Evolutionary conservation across 306 rosid species (phyloP).

Genomic region (Comarum palustre): DNA sequence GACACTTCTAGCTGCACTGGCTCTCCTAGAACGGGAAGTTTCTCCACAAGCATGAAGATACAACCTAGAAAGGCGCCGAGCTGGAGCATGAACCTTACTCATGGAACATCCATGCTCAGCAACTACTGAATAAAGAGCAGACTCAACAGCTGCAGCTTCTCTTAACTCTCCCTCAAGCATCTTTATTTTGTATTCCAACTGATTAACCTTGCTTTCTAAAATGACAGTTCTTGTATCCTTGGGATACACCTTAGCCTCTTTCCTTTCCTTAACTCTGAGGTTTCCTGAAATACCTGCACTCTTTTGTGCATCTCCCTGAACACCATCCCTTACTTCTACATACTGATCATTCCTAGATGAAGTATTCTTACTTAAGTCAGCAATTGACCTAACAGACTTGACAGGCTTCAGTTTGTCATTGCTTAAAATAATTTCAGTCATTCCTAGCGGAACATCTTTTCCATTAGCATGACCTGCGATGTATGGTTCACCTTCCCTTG

Average conservation of each 20-base stretch:
- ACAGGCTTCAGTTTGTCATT: constrained; percentile 58
- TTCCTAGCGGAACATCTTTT: constrained; percentile 33
- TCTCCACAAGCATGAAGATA: constrained; percentile 87
- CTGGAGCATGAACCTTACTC: constrained; percentile 98
- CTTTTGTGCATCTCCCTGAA: constrained; percentile 48
- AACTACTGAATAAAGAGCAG: constrained; percentile 81
- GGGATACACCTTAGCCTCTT: constrained; percentile 69
- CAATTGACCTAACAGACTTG: constrained; percentile 79
- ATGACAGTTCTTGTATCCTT: constrained; percentile 57
- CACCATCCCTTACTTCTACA: constrained; percentile 43
- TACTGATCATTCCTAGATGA: constrained; percentile 35
- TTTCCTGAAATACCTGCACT: constrained; percentile 39
- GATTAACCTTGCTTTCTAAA: constrained; percentile 64
- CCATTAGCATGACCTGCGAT: constrained; percentile 25
- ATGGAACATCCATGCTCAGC: constrained; percentile 99
- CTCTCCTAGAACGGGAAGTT: constrained; percentile 52
- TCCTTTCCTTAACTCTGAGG: constrained; percentile 48
- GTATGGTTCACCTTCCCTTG: constrained; percentile 40
- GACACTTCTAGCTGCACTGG: constrained; percentile 83
- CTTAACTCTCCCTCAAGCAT: constrained; percentile 91
- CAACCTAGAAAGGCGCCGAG: constrained; percentile 87
- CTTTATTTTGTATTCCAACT: constrained; percentile 70
- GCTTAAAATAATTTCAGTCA: constrained; percentile 37
- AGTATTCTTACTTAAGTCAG: constrained; percentile 53
- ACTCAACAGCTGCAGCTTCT: constrained; percentile 90